phyloP scores from a whole-genome alignment of 306 rosid species.

The Senna siamea region DNA sequence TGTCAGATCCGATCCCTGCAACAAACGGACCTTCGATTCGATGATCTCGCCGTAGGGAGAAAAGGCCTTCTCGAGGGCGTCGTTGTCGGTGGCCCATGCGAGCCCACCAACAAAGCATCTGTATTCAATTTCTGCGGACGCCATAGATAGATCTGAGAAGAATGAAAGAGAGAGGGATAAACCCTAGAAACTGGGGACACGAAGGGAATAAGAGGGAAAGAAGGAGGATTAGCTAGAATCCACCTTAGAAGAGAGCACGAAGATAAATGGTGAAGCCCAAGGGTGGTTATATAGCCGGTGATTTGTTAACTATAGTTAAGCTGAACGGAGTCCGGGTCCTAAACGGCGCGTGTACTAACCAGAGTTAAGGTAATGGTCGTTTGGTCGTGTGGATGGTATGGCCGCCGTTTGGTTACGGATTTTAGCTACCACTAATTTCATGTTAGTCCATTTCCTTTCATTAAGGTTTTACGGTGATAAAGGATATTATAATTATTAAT shows the following conservation, averaged over 20 bases:
- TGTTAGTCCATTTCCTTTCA: too few relatives aligned
- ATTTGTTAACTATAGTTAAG: conserved; percentile 50
- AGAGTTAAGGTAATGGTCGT: conserved; percentile 44
- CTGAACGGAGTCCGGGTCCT: not conserved
- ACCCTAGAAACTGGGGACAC: not conserved
- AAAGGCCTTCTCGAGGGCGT: conserved; percentile 73
- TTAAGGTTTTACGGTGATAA: too few relatives aligned
- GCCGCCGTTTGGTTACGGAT: conserved; percentile 38
- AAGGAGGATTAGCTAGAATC: conserved; percentile 30
- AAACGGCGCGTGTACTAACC: conserved; percentile 27
- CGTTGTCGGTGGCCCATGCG: conserved; percentile 97
- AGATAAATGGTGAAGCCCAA: accelerated
- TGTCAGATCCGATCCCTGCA: conserved; percentile 83
- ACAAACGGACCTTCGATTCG: conserved; percentile 99
- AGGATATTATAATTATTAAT: too few relatives aligned
- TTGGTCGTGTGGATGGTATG: not conserved
- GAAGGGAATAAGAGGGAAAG: not conserved
- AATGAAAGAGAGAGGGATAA: not conserved
- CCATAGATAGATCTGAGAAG: conserved; percentile 42
- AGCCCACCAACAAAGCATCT: conserved; percentile 98
- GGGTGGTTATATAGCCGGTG: conserved; percentile 45
- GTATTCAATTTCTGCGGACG: conserved; percentile 69
- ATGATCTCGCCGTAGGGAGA: conserved; percentile 68
- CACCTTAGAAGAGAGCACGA: conserved; percentile 47
- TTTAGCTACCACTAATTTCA: not conserved